phyloP scores from a whole-genome alignment of 371 early-diverging fungal species.

The Homolaphlyctis polyrhiza region DNA sequence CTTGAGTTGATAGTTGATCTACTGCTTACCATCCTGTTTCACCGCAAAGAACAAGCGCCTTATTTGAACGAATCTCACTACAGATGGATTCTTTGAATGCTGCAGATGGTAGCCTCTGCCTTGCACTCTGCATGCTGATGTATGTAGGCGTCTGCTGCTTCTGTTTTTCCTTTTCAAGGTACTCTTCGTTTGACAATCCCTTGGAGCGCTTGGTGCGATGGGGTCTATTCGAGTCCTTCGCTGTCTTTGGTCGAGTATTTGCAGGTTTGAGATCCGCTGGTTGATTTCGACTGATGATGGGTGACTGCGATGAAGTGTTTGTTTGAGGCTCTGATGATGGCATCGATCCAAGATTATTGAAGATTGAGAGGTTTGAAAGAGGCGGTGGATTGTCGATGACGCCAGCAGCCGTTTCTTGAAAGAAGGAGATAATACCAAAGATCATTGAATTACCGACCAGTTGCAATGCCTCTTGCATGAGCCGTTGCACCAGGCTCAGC shows the following conservation, averaged over 20 bases:
- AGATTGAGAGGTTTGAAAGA: slow-evolving; percentile 34
- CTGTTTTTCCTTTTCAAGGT: slow-evolving; percentile 26
- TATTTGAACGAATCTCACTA: slow-evolving; percentile 35
- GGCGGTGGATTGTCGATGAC: slow-evolving; percentile 61
- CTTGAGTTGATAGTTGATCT: neutral
- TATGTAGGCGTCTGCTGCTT: slow-evolving; percentile 32
- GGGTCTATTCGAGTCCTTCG: no score
- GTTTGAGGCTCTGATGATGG: neutral
- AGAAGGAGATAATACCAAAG: slow-evolving; percentile 61
- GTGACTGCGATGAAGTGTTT: neutral
- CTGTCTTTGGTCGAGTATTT: no score
- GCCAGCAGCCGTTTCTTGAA: slow-evolving; percentile 53
- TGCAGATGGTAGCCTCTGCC: slow-evolving; percentile 65
- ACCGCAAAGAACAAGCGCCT: slow-evolving; percentile 33
- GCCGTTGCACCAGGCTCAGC: slow-evolving; percentile 54
- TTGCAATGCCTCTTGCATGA: slow-evolving; percentile 50
- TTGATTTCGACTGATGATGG: no score
- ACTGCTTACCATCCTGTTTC: slow-evolving; percentile 55
- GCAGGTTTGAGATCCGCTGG: no score
- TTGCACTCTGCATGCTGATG: slow-evolving; percentile 41
- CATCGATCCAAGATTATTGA: neutral
- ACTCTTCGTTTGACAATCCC: slow-evolving; percentile 4
- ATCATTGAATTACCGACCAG: slow-evolving; percentile 65
- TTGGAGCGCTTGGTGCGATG: neutral
- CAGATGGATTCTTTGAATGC: slow-evolving; percentile 51